Percentiles rank a stretch among this genome's conserved stretches.
Evolutionary conservation across 2,329 filamentous ascomycete species (phyloP).

Genomic region (Graphilbum sp.): DNA sequence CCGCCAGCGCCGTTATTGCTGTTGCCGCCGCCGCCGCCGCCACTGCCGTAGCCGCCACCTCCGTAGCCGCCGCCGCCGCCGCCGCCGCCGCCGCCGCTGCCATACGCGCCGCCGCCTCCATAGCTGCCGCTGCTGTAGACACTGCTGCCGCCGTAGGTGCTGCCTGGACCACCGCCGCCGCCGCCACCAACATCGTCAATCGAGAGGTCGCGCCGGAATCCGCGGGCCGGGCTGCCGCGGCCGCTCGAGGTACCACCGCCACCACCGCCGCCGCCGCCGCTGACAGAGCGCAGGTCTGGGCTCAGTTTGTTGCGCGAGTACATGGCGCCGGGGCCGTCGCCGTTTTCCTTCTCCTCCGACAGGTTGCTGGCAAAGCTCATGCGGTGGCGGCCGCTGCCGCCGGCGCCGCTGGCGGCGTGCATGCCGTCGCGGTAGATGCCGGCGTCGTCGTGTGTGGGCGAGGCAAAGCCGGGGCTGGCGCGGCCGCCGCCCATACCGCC

Average conservation of each 20-base stretch:
- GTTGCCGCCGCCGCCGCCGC: slow-evolving; percentile 3
- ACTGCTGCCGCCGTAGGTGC: no score
- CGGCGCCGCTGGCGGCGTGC: slow-evolving; percentile 17
- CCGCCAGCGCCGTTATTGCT: slow-evolving; percentile 1
- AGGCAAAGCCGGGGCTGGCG: slow-evolving; percentile 23
- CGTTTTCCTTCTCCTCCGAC: slow-evolving; percentile 67
- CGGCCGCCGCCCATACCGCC: slow-evolving; percentile 9
- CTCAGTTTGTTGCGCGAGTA: slow-evolving; percentile 36
- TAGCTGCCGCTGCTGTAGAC: no score
- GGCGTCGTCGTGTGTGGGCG: slow-evolving; percentile 39
- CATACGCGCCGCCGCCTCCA: not conserved
- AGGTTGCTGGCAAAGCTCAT: slow-evolving; percentile 48
- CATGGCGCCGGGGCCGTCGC: slow-evolving; percentile 19
- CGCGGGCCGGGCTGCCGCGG: slow-evolving; percentile 41
- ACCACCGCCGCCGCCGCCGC: slow-evolving; percentile 20
- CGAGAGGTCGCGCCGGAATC: slow-evolving; percentile 24
- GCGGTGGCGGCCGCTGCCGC: slow-evolving; percentile 23
- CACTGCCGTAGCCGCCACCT: not conserved
- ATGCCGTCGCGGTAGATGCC: slow-evolving; percentile 41
- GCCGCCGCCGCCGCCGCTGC: slow-evolving; percentile 6
- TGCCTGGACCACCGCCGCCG: no score
- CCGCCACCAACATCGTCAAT: slow-evolving; percentile 9
- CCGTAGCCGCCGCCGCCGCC: slow-evolving; percentile 1
- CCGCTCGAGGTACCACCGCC: slow-evolving; percentile 26
- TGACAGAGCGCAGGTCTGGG: slow-evolving; percentile 33